Percentiles rank a stretch among this genome's conserved stretches.
Evolutionary conservation across 495 filamentous ascomycete species (phyloP).

Genomic region (Penicillium argentinense): DNA sequence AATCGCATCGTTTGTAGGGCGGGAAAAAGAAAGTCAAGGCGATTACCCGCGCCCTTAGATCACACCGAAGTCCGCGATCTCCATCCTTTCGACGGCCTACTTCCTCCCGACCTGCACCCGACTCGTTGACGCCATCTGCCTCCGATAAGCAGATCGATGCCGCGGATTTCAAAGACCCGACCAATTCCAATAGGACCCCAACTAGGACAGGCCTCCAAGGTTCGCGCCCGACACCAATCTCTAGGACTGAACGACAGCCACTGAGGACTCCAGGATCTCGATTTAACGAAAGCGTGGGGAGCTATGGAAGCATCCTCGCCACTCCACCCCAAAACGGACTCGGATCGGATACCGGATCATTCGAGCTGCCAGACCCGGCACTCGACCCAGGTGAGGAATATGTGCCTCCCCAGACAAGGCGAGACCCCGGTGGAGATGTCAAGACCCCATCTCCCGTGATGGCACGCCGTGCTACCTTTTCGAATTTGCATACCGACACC

Average conservation of each 20-base stretch:
- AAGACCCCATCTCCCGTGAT: conserved; percentile 31
- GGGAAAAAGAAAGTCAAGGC: conserved; percentile 91
- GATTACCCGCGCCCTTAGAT: conserved; percentile 64
- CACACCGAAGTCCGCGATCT: conserved; percentile 57
- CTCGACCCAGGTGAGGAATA: conserved; percentile 48
- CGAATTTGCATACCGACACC: conserved; percentile 6
- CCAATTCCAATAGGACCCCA: conserved; percentile 3
- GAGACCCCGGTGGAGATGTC: conserved; percentile 5
- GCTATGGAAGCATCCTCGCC: conserved; percentile 76
- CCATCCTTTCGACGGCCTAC: conserved; percentile 30
- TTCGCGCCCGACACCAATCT: conserved; percentile 27
- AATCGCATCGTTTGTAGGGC: conserved; percentile 28
- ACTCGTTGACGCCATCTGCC: conserved; percentile 11
- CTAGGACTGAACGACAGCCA: conserved; percentile 37
- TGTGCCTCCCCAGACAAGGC: conserved; percentile 23
- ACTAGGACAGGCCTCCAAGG: background rate
- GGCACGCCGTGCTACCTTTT: conserved; percentile 22
- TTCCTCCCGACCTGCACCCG: conserved; percentile 32
- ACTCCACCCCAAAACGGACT: conserved; percentile 51
- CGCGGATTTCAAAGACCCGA: conserved; percentile 11
- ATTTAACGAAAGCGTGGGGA: conserved; percentile 38
- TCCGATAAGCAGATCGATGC: conserved; percentile 25
- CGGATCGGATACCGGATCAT: conserved; percentile 44
- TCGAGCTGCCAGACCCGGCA: conserved; percentile 76
- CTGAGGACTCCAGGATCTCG: conserved; percentile 39